A percentile compares a stretch with the other conserved stretches of the same genome.
Conservation (phyloP, 768 basidiomycete genomes). For the Naematelia encephala region DNA sequence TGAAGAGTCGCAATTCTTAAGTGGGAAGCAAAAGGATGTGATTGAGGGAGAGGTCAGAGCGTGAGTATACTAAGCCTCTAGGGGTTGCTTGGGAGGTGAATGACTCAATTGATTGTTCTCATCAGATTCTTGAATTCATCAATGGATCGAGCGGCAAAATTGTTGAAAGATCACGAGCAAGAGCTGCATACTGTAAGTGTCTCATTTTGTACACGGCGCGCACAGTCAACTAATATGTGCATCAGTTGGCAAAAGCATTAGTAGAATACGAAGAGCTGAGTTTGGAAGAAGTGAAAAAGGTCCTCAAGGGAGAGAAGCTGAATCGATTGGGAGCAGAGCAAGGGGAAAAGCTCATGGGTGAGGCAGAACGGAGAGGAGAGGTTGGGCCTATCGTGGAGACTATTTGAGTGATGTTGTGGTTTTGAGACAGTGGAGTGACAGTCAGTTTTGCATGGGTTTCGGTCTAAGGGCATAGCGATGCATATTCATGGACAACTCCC, state of each 20-base stretch:
- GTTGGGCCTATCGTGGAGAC: constrained; percentile 36
- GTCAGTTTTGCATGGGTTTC: too few relatives aligned
- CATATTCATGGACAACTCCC: too few relatives aligned
- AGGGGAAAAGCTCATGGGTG: constrained; percentile 30
- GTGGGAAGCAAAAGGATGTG: constrained; percentile 70
- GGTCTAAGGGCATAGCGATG: too few relatives aligned
- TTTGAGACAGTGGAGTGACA: neutral
- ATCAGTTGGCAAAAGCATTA: constrained; percentile 79
- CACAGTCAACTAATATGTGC: neutral
- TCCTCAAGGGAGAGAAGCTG: constrained; percentile 71
- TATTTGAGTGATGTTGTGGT: constrained; percentile 23
- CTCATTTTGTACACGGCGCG: neutral
- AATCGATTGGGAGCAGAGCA: constrained; percentile 17
- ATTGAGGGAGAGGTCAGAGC: constrained; percentile 83
- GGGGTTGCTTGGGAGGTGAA: neutral
- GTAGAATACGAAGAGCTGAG: constrained; percentile 94
- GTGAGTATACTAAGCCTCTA: constrained; percentile 55
- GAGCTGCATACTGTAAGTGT: constrained; percentile 64
- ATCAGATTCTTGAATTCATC: constrained; percentile 65
- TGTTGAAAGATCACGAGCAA: constrained; percentile 65
- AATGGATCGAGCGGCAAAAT: constrained; percentile 62
- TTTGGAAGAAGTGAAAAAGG: constrained; percentile 76
- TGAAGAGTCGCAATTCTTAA: constrained; percentile 67
- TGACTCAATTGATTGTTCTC: constrained; percentile 16
- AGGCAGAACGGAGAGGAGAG: constrained; percentile 21